Conservation (phyloP, 148 eudicot species). For the Rhododendron molle region DNA sequence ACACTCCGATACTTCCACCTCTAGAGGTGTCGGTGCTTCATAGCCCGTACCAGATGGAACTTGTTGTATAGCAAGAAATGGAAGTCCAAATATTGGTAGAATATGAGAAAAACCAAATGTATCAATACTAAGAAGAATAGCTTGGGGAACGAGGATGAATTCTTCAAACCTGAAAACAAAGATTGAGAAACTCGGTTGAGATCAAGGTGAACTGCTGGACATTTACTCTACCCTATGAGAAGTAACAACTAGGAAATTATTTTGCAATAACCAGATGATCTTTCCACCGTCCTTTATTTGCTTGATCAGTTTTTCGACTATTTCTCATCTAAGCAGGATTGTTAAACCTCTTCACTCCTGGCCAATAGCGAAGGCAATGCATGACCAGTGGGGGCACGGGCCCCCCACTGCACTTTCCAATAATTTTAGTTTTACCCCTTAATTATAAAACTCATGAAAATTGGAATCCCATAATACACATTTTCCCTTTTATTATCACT, state of each 20-base stretch:
- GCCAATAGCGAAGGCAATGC: no score
- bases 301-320: background rate
- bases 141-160: slow-evolving; percentile 80
- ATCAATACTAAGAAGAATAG: slow-evolving; percentile 73
- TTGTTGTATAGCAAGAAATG: slow-evolving; percentile 53
- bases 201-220: background rate
- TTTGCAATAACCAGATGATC: background rate
- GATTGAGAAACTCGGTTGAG: background rate
- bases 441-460: background rate
- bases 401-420: background rate
- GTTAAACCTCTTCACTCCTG: background rate
- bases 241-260: background rate
- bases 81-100: slow-evolving; percentile 79
- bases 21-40: no score
- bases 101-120: slow-evolving; percentile 92
- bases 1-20: no score
- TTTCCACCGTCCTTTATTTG: background rate
- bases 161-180: slow-evolving; percentile 73
- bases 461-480: background rate
- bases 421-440: no score
- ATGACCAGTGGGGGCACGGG: no score
- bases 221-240: background rate
- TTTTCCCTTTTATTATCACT: background rate
- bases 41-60: slow-evolving; percentile 11
- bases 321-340: background rate